Conservation (phyloP, 2,329 filamentous ascomycete genomes). For the Thyridium curvatum region DNA sequence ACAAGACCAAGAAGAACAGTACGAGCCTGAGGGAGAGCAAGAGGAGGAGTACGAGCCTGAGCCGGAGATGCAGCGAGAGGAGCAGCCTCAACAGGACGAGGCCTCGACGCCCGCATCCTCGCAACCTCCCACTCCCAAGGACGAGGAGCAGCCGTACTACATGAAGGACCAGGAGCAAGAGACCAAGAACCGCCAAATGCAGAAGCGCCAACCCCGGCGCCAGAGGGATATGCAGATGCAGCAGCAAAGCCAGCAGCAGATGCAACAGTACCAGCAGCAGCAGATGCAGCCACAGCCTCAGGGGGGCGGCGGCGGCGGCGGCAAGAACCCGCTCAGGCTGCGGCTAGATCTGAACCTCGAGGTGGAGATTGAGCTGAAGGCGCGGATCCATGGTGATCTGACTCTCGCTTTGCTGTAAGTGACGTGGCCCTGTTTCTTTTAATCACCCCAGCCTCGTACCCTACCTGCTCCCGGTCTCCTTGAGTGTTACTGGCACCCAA, state of each 20-base stretch:
- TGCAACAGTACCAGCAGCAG: slow-evolving; percentile 19
- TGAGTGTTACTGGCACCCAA: not conserved
- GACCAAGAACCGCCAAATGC: slow-evolving; percentile 15
- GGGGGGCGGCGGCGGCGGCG: slow-evolving; percentile 24
- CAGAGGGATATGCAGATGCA: slow-evolving; percentile 13
- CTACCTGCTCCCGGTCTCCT: not conserved
- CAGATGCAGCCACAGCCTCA: slow-evolving; percentile 21
- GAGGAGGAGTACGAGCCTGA: slow-evolving; percentile 7
- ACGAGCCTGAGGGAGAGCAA: slow-evolving; percentile 7
- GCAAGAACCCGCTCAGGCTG: slow-evolving; percentile 60
- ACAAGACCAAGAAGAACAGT: slow-evolving; percentile 6
- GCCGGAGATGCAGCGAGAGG: slow-evolving; percentile 49
- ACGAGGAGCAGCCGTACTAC: slow-evolving; percentile 22
- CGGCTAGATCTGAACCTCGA: slow-evolving; percentile 71
- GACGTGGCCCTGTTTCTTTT: not conserved
- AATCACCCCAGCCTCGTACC: not conserved
- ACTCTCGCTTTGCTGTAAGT: slow-evolving; percentile 65
- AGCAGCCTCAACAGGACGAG: slow-evolving; percentile 45
- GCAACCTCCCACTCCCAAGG: slow-evolving; percentile 22
- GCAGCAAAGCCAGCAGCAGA: slow-evolving; percentile 10
- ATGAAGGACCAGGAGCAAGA: slow-evolving; percentile 18
- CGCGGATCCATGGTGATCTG: slow-evolving; percentile 71
- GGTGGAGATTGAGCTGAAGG: slow-evolving; percentile 74
- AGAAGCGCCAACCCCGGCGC: slow-evolving; percentile 7
- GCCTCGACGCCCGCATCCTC: slow-evolving; percentile 16